These are phyloP conservation scores for Hericium rajendrae DNA, from an alignment of 768 basidiomycete species.

Conservation along the genomic window DNA sequence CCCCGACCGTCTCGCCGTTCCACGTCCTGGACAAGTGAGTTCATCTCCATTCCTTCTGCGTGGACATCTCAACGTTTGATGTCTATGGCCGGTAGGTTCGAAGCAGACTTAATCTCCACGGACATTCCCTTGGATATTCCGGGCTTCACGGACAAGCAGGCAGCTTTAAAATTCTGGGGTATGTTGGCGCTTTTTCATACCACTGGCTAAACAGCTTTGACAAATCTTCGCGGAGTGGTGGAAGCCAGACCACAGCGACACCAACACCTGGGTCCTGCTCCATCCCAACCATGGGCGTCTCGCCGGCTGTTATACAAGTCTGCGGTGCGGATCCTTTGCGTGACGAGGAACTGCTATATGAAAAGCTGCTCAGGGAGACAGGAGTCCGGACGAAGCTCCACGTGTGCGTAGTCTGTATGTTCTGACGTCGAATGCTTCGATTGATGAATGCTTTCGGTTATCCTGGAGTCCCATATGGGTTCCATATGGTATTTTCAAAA, in stretches of 20 bases:
- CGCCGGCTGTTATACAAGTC: background rate
- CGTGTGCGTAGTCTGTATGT: background rate
- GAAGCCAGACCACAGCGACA: too few species aligned
- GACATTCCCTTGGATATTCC: background rate
- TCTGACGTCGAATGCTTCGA: background rate
- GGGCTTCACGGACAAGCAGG: background rate
- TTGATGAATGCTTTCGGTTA: background rate
- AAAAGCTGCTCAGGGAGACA: background rate
- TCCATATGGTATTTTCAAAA: background rate
- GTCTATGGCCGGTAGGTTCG: background rate
- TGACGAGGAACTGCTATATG: background rate
- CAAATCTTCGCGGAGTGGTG: too few species aligned
- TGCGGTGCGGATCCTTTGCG: background rate
- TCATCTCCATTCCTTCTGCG: background rate
- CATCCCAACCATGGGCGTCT: background rate
- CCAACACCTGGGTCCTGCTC: background rate
- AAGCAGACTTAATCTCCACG: background rate
- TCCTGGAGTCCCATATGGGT: conserved; percentile 3
- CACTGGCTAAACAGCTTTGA: too few species aligned
- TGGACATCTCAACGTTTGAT: too few species aligned
- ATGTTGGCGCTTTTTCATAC: too few species aligned
- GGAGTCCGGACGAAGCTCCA: background rate
- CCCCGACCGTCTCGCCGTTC: background rate
- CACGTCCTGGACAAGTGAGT: background rate
- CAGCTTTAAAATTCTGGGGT: too few species aligned